Evolutionary conservation across 176 grass and related monocot genomes (phyloP).

Genomic region (Eragrostis nindensis): DNA sequence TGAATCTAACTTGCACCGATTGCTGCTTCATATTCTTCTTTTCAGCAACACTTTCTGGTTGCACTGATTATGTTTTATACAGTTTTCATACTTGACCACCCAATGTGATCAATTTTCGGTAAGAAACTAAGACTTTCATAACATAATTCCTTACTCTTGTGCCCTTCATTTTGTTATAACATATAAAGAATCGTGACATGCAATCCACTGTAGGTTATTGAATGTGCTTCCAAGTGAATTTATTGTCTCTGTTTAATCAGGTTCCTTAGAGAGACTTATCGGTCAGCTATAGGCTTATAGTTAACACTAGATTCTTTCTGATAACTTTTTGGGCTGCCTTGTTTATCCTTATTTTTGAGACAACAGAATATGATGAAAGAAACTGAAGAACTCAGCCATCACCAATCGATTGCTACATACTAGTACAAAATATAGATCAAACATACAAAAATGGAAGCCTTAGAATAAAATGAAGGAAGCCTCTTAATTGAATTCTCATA

Average conservation of each 20-base stretch:
- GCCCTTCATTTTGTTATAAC: constrained; percentile 7
- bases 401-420: constrained; percentile 8
- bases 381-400: constrained; percentile 16
- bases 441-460: constrained; percentile 49
- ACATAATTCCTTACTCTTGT: neutral
- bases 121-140: constrained; percentile 22
- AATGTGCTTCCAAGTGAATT: constrained; percentile 23
- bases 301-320: neutral
- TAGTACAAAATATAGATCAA: constrained; percentile 34
- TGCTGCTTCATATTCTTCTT: constrained; percentile 8
- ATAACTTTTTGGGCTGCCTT: neutral
- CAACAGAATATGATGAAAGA: constrained; percentile 21
- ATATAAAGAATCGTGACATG: neutral
- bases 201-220: neutral
- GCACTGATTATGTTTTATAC: neutral
- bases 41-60: neutral
- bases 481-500: constrained; percentile 49
- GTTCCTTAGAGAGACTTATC: neutral
- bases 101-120: constrained; percentile 17
- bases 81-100: constrained; percentile 8
- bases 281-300: constrained; percentile 12
- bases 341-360: constrained; percentile 10
- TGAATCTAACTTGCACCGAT: constrained; percentile 4
- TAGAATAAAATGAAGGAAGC: constrained; percentile 39
- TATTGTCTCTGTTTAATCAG: constrained; percentile 5